A percentile compares a stretch with the other conserved stretches of the same genome.
Conservation (phyloP, 768 basidiomycete genomes). For the Melanogaster broomeanus region DNA sequence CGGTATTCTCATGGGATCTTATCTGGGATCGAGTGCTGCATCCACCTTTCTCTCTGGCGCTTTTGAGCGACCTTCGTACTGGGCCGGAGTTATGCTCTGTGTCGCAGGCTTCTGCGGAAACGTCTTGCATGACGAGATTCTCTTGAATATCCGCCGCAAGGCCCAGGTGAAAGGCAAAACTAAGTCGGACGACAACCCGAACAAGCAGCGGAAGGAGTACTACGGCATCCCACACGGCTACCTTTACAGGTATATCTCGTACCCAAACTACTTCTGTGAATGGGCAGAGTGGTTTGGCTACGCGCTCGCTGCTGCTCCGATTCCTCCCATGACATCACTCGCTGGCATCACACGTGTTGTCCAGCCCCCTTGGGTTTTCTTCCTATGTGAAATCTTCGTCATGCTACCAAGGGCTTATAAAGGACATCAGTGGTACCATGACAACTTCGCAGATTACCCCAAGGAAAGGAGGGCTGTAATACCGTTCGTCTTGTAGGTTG, state of each 20-base stretch:
- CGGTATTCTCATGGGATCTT: slow-evolving; percentile 68
- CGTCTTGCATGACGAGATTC: slow-evolving; percentile 83
- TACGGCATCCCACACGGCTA: slow-evolving; percentile 83
- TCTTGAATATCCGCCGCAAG: slow-evolving; percentile 77
- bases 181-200: slow-evolving; percentile 27
- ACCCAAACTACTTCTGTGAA: slow-evolving; percentile 93
- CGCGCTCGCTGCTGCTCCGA: slow-evolving; percentile 70
- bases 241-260: slow-evolving; percentile 78
- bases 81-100: slow-evolving; percentile 68
- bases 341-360: slow-evolving; percentile 45
- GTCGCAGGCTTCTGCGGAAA: slow-evolving; percentile 74
- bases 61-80: slow-evolving; percentile 48
- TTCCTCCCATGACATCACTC: slow-evolving; percentile 34
- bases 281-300: slow-evolving; percentile 95
- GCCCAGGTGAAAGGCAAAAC: slow-evolving; percentile 41
- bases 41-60: slow-evolving; percentile 41
- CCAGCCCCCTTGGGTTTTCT: slow-evolving; percentile 81
- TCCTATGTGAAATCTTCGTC: slow-evolving; percentile 66
- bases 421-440: slow-evolving; percentile 85
- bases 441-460: slow-evolving; percentile 81
- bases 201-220: slow-evolving; percentile 43
- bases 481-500: slow-evolving; percentile 68
- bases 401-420: slow-evolving; percentile 87
- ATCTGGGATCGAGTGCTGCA: slow-evolving; percentile 61
- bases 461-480: slow-evolving; percentile 72